Evolutionary conservation across 148 eudicot genomes (phyloP).

Genomic region (Rheum nobile): DNA sequence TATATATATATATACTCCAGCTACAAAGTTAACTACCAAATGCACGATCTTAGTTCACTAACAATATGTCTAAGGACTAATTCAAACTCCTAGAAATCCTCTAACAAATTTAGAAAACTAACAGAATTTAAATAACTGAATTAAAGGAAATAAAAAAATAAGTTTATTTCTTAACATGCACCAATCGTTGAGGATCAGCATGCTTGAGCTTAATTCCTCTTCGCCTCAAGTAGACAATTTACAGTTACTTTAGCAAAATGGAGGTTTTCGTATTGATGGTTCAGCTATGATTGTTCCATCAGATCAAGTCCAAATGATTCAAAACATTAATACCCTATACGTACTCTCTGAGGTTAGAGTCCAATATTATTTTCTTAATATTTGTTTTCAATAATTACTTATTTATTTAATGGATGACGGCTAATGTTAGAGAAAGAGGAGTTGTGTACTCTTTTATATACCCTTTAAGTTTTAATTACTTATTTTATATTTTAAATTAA

Average conservation of each 20-base stretch:
- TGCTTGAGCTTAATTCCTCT: conserved; percentile 10
- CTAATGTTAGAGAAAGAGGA: conserved; percentile 76
- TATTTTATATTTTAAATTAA: no score
- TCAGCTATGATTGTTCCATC: conserved; percentile 48
- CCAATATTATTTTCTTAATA: neutral
- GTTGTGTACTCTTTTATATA: no score
- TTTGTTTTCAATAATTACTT: neutral
- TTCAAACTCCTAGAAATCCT: no score
- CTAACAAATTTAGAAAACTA: no score
- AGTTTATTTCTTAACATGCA: no score
- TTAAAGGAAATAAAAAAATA: no score
- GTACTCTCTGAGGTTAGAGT: conserved; percentile 61
- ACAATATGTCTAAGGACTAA: no score
- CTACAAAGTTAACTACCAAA: no score
- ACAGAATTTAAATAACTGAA: no score
- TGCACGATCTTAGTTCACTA: no score
- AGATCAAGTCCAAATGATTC: conserved; percentile 65
- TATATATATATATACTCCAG: no score
- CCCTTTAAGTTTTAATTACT: no score
- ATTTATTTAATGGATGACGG: conserved; percentile 24
- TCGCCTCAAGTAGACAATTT: conserved; percentile 21
- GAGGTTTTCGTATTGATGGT: conserved; percentile 32
- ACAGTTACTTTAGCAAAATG: conserved; percentile 22
- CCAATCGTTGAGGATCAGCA: conserved; percentile 23
- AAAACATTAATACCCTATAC: conserved; percentile 60